Percentiles rank a stretch among this genome's conserved stretches.
Evolutionary conservation across 345 rosid genomes (phyloP).

Genomic region (Turnera subulata): DNA sequence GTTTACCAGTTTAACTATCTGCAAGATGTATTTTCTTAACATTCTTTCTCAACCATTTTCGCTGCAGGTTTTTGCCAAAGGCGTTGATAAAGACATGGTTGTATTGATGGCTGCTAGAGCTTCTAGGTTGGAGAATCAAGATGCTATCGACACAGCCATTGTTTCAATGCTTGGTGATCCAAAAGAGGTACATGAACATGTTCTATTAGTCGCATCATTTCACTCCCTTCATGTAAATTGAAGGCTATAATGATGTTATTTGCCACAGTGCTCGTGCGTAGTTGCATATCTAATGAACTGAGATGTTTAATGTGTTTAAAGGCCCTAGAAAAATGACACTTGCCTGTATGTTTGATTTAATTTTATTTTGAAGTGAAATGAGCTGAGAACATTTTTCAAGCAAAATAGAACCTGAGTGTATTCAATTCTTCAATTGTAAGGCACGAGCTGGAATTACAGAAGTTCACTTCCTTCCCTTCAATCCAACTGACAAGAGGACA

Average conservation of each 20-base stretch:
- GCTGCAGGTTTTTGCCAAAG: slow-evolving; percentile 54
- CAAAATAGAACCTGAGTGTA: not conserved
- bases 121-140: slow-evolving; percentile 90
- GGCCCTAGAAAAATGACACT: too few relatives aligned
- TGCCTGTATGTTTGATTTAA: too few relatives aligned
- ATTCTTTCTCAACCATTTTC: slow-evolving; percentile 4
- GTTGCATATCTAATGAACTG: too few relatives aligned
- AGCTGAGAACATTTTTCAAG: too few relatives aligned
- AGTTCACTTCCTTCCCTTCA: slow-evolving; percentile 94
- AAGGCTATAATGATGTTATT: too few relatives aligned
- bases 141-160: slow-evolving; percentile 85
- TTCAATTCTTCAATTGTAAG: slow-evolving; percentile 28
- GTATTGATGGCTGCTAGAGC: slow-evolving; percentile 92
- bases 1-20: too few relatives aligned
- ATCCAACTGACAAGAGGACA: slow-evolving; percentile 93
- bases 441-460: slow-evolving; percentile 84
- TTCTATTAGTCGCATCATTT: too few relatives aligned
- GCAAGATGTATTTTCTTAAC: too few relatives aligned
- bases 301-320: too few relatives aligned
- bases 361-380: too few relatives aligned
- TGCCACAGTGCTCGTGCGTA: too few relatives aligned
- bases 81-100: slow-evolving; percentile 63
- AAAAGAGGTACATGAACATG: slow-evolving; percentile 50
- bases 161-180: slow-evolving; percentile 87
- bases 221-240: too few relatives aligned